Conservation (phyloP, 768 basidiomycete species). For the Royoungia palumana region DNA sequence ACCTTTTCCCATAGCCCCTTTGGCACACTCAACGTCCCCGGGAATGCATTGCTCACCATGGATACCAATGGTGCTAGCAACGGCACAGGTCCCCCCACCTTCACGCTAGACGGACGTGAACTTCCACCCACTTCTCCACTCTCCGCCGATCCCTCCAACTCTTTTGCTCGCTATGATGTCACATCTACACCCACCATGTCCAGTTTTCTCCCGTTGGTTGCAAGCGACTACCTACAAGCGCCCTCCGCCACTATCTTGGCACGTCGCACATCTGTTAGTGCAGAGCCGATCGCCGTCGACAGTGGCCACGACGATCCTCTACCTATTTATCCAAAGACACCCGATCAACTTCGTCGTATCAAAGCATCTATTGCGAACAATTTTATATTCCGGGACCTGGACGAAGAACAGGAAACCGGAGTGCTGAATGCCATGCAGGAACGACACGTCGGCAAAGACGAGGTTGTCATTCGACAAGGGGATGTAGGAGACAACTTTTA, state of each 20-base stretch:
- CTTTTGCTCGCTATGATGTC: constrained; percentile 53
- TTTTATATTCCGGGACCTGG: constrained; percentile 94
- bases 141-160: constrained; percentile 39
- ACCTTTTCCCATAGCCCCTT: constrained; percentile 66
- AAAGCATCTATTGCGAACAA: constrained; percentile 82
- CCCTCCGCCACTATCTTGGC: constrained; percentile 79
- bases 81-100: constrained; percentile 46
- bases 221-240: constrained; percentile 67
- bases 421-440: constrained; percentile 97
- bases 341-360: constrained; percentile 85
- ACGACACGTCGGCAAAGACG: constrained; percentile 60
- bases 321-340: constrained; percentile 74
- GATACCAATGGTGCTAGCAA: constrained; percentile 34
- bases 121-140: constrained; percentile 61
- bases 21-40: constrained; percentile 75
- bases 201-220: constrained; percentile 37
- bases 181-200: constrained; percentile 44
- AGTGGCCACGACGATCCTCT: constrained; percentile 61
- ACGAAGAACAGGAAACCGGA: constrained; percentile 92
- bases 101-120: constrained; percentile 58
- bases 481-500: constrained; percentile 98
- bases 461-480: constrained; percentile 95
- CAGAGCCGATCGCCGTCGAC: constrained; percentile 90
- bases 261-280: constrained; percentile 90
- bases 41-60: constrained; percentile 68